Conservation (phyloP, 2,329 filamentous ascomycete species). For the Diaporthe vaccinii region DNA sequence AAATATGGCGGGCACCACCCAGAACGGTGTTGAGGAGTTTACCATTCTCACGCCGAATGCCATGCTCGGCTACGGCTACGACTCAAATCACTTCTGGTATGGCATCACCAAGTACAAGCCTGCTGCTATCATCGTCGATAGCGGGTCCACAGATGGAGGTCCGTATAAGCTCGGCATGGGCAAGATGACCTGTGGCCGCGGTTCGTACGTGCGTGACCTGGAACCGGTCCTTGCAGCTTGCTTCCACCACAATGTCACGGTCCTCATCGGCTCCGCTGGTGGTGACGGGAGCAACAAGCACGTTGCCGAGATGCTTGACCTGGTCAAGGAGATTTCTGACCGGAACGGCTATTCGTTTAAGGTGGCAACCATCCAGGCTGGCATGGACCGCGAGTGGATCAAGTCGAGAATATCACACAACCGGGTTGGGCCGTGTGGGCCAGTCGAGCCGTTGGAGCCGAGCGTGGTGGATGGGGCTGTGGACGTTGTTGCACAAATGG, state of each 20-base stretch:
- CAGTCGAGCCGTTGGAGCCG: neutral
- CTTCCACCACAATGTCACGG: constrained; percentile 41
- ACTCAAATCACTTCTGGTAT: constrained; percentile 39
- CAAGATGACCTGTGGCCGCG: constrained; percentile 37
- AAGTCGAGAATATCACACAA: neutral
- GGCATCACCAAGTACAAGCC: constrained; percentile 13
- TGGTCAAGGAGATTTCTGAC: neutral
- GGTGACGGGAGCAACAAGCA: constrained; percentile 60
- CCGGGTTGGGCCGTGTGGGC: constrained; percentile 1
- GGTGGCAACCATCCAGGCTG: constrained; percentile 4
- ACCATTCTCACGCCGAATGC: constrained; percentile 46
- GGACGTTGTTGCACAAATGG: constrained; percentile 17
- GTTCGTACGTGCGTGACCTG: constrained; percentile 41
- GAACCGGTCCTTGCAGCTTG: constrained; percentile 41
- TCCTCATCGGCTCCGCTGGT: constrained; percentile 50
- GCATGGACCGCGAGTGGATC: neutral
- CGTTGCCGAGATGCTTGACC: constrained; percentile 30
- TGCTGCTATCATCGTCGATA: constrained; percentile 45
- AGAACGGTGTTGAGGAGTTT: neutral
- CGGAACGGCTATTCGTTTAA: neutral
- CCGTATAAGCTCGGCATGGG: constrained; percentile 44
- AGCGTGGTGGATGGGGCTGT: neutral
- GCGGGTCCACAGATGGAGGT: constrained; percentile 47
- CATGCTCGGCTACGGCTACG: constrained; percentile 47
- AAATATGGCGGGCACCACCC: neutral